These are phyloP conservation scores for Cladosporium sp. DNA, from an alignment of 2,329 filamentous ascomycete genomes.

Conservation along the genomic window DNA sequence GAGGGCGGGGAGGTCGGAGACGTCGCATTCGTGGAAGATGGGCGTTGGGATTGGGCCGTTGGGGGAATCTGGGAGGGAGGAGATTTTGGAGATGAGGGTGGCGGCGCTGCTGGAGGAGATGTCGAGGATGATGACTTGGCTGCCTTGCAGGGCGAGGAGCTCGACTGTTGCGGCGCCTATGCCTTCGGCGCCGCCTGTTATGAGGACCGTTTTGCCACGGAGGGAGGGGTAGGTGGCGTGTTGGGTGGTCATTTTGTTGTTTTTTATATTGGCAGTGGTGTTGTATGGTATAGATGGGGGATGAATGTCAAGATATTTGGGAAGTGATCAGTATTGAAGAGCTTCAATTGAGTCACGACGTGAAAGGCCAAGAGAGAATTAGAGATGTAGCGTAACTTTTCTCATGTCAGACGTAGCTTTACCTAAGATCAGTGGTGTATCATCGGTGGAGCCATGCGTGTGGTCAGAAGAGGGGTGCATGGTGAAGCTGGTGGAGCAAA, in stretches of 20 bases:
- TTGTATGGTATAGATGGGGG: background rate
- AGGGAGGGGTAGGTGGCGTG: conserved; percentile 43
- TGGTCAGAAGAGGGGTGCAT: conserved; percentile 10
- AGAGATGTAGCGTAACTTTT: background rate
- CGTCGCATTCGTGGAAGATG: conserved; percentile 49
- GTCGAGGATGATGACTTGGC: conserved; percentile 62
- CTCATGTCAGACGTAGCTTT: background rate
- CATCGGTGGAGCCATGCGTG: background rate
- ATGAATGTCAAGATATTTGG: background rate
- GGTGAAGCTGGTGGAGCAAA: background rate
- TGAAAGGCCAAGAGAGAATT: background rate
- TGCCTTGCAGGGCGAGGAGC: conserved; percentile 61
- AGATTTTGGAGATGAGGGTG: conserved; percentile 47
- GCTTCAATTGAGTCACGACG: background rate
- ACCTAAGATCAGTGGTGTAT: background rate
- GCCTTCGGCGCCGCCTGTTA: conserved; percentile 66
- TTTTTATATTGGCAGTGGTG: background rate
- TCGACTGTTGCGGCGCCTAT: conserved; percentile 63
- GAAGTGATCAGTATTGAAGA: background rate
- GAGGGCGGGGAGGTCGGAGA: conserved; percentile 56
- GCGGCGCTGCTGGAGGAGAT: conserved; percentile 56
- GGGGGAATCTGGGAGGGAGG: conserved; percentile 41
- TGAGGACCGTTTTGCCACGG: conserved; percentile 59
- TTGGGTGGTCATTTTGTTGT: background rate
- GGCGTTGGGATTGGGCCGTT: conserved; percentile 22